Conservation (phyloP, 768 basidiomycete species). For the Cyclocybe aegerita region DNA sequence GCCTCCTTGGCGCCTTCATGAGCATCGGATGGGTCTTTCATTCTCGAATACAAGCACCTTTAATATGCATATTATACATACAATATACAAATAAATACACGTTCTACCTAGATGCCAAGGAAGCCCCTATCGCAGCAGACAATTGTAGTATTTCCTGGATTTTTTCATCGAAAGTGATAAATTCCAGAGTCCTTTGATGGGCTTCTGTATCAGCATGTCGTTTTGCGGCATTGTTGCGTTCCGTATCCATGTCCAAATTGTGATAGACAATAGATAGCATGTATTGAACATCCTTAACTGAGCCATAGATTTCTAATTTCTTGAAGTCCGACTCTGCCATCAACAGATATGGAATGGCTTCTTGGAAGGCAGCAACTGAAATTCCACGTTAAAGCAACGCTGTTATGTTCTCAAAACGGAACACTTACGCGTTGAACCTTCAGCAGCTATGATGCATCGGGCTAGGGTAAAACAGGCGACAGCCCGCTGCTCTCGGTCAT, state of each 20-base stretch:
- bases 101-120: conserved; percentile 40
- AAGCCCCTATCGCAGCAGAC: conserved; percentile 57
- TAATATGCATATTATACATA: no score
- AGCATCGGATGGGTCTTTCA: neutral
- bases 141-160: conserved; percentile 55
- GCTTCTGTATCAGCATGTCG: conserved; percentile 48
- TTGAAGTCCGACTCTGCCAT: conserved; percentile 68
- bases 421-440: conserved; percentile 42
- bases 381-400: neutral
- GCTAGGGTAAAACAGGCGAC: conserved; percentile 73
- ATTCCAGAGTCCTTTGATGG: conserved; percentile 40
- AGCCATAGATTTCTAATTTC: conserved; percentile 54
- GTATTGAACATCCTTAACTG: conserved; percentile 71
- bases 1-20: neutral
- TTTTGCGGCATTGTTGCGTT: conserved; percentile 55
- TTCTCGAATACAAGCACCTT: neutral
- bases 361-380: conserved; percentile 42
- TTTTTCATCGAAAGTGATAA: conserved; percentile 48
- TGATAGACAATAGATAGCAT: conserved; percentile 69
- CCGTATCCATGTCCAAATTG: conserved; percentile 54
- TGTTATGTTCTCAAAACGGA: neutral
- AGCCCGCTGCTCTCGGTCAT: conserved; percentile 75
- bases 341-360: conserved; percentile 60
- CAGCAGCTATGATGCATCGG: conserved; percentile 69
- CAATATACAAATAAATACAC: neutral